These are phyloP conservation scores for Quercus tomentella DNA, from an alignment of 331 rosid genomes.

Conservation along the genomic window DNA sequence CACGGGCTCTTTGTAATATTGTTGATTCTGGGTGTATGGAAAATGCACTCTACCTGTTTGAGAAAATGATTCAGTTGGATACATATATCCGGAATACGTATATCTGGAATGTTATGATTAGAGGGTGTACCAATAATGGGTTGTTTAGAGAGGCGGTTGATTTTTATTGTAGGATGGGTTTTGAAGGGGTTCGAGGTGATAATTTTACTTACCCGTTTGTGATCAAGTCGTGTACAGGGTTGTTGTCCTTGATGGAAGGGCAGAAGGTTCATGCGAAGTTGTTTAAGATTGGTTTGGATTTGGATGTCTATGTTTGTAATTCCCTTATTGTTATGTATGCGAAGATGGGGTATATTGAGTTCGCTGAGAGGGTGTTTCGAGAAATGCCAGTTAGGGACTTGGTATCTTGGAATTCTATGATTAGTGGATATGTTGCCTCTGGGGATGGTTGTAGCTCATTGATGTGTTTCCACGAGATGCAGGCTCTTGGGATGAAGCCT, in stretches of 20 bases:
- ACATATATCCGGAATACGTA: conserved; percentile 27
- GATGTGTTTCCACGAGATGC: conserved; percentile 39
- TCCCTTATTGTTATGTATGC: conserved; percentile 45
- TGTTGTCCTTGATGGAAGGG: conserved; percentile 25
- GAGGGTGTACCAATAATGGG: conserved; percentile 41
- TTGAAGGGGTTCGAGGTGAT: conserved; percentile 37
- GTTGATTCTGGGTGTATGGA: conserved; percentile 38
- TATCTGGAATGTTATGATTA: conserved; percentile 46
- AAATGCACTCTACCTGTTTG: conserved; percentile 53
- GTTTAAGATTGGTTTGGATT: conserved; percentile 43
- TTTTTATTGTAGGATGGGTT: conserved; percentile 43
- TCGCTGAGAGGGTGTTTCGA: conserved; percentile 43
- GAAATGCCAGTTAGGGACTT: conserved; percentile 43
- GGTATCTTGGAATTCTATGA: conserved; percentile 59
- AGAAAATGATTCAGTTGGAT: conserved; percentile 33
- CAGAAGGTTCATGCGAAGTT: conserved; percentile 39
- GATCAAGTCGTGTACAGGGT: conserved; percentile 46
- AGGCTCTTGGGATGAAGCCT: conserved; percentile 26
- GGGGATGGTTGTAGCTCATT: conserved; percentile 31
- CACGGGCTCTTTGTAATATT: conserved; percentile 12
- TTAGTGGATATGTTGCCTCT: conserved; percentile 34
- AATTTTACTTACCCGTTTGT: conserved; percentile 47
- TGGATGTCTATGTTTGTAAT: conserved; percentile 42
- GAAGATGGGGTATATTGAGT: conserved; percentile 35
- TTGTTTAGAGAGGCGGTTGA: conserved; percentile 29